Evolutionary conservation across 805 yeast species (phyloP), one percentile per base, ranked within the genome.

Genomic region (Danielia oregonensis): DNA sequence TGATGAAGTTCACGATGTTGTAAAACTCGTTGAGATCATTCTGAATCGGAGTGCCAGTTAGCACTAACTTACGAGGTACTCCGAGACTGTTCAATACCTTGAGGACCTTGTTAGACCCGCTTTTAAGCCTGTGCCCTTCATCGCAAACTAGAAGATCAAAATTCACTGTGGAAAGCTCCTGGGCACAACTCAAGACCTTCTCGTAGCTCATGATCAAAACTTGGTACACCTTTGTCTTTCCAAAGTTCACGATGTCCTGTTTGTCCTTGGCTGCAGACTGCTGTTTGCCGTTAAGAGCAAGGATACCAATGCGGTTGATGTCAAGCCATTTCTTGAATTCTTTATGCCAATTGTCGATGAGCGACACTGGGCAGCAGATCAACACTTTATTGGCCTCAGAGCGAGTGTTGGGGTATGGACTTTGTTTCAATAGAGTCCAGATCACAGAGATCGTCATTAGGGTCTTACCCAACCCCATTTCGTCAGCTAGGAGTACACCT

Each of bases 1-100:
- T 88, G 9, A 87, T 65, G 53, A 91, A 91, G 51, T 87, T 83
- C 5, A 82, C 75, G 48, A 93, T 77, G 7, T 83, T 80, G 58
- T 67, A 86, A 54, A 86, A 91, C 54, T 93, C 98, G 2, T 63
- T 63, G 30, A 93, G 70, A 55, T 93, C 96, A 59, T 93, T 93
- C 54, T 93, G 98, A 23, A 93, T 86, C 0, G 96, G 96, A 0
- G 96, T 87, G 0, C 96, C 98, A 0, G 95, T 78, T 5, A 93
- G 62, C 4, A 91, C 51, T 2, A 91, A 63, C 40, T 82, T 76
- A 27, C 68, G 74, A 6, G 65, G 65, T 4, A 82, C 70, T 26
- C 77, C 62, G 12, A 88, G 57, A 1, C 67, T 49, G 26, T 73
- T 75, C 33, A 91, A 62, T 0, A 79, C 76, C 39, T 77, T 78